Evolutionary conservation across 768 basidiomycete genomes (phyloP).

Genomic region (Boletus vinaceobasis): DNA sequence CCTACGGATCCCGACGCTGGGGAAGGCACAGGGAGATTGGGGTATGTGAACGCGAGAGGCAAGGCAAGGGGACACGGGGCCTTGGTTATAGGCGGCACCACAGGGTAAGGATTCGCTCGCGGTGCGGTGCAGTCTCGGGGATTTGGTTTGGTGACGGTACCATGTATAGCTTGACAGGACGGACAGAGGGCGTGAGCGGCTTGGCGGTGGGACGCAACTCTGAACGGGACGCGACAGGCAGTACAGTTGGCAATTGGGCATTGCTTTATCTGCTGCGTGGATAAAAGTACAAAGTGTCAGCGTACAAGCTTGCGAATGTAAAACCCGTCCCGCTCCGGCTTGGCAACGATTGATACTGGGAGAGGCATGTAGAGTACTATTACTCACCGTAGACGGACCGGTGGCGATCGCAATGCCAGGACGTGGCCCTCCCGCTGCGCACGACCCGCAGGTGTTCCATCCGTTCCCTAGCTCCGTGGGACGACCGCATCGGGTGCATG

Average conservation of each 20-base stretch:
- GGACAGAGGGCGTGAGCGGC: conserved; percentile 6
- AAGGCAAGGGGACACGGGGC: neutral
- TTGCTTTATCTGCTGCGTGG: neutral
- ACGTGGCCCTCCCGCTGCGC: neutral
- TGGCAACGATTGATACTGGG: neutral
- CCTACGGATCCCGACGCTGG: neutral
- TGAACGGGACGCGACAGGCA: conserved; percentile 8
- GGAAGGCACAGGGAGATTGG: neutral
- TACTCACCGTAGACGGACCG: neutral
- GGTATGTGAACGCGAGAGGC: neutral
- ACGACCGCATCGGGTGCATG: neutral
- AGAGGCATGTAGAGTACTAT: too few species aligned
- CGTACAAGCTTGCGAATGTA: neutral
- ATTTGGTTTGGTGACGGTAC: neutral
- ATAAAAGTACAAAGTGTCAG: neutral
- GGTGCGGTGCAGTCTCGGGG: neutral
- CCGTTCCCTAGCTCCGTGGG: neutral
- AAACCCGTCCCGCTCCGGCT: neutral
- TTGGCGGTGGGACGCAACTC: neutral
- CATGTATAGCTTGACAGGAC: conserved; percentile 7
- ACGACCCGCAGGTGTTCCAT: neutral
- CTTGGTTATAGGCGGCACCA: neutral
- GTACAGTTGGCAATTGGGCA: neutral
- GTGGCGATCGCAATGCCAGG: neutral
- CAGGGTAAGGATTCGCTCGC: conserved; percentile 3